Conservation (phyloP, 768 basidiomycete species). For the Leccinum imitatum region DNA sequence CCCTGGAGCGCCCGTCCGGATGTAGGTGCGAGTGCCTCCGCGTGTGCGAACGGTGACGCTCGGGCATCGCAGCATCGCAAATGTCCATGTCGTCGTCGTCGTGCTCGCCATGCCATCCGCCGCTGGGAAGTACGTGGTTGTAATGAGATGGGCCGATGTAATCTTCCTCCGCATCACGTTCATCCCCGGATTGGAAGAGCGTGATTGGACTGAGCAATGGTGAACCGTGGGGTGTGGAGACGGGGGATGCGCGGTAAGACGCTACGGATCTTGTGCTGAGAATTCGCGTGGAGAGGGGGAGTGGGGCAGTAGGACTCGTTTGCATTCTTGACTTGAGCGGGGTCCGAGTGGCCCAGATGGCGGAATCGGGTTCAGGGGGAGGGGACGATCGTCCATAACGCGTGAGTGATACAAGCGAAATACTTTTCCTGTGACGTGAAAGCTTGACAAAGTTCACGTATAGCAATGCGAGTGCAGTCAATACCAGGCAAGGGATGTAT, state of each 20-base stretch:
- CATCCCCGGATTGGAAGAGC: slow-evolving; percentile 42
- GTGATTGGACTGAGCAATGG: slow-evolving; percentile 39
- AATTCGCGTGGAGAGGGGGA: slow-evolving; percentile 43
- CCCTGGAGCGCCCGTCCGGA: background rate
- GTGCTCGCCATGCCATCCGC: slow-evolving; percentile 33
- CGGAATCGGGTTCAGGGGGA: slow-evolving; percentile 35
- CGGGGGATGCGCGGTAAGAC: slow-evolving; percentile 40
- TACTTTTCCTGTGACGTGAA: slow-evolving; percentile 12
- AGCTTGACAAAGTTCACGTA: slow-evolving; percentile 40
- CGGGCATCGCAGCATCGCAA: background rate
- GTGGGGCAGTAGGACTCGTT: slow-evolving; percentile 39
- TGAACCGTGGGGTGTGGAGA: slow-evolving; percentile 39
- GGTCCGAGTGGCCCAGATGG: slow-evolving; percentile 42
- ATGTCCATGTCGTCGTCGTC: slow-evolving; percentile 5
- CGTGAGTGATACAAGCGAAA: slow-evolving; percentile 36
- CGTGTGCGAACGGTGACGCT: background rate
- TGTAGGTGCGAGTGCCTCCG: background rate
- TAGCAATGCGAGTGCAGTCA: slow-evolving; percentile 51
- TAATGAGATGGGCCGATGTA: slow-evolving; percentile 52
- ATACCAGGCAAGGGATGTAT: slow-evolving; percentile 62
- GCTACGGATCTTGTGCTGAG: slow-evolving; percentile 35
- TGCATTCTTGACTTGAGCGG: slow-evolving; percentile 38
- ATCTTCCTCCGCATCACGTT: slow-evolving; percentile 43
- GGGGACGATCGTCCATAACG: slow-evolving; percentile 27
- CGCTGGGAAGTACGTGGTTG: slow-evolving; percentile 31